Evolutionary conservation across 768 basidiomycete species (phyloP).

Genomic region (Boletus barrowsii): DNA sequence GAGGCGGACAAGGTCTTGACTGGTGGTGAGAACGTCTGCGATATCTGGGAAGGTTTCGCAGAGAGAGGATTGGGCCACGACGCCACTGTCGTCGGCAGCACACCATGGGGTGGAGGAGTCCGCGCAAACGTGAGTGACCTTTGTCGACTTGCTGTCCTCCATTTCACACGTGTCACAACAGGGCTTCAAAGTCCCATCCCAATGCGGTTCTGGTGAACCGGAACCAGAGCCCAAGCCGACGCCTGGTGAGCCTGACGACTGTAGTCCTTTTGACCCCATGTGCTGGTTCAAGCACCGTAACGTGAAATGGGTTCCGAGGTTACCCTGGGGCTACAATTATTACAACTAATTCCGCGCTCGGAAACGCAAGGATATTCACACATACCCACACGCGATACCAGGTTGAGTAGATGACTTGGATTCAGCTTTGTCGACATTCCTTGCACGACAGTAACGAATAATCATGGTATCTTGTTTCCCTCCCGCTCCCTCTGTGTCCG

Average conservation of each 20-base stretch:
- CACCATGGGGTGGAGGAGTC: constrained; percentile 93
- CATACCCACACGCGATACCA: constrained; percentile 19
- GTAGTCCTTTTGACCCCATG: constrained; percentile 16
- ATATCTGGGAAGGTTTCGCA: constrained; percentile 83
- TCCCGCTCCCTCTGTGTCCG: not conserved
- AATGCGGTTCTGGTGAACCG: constrained; percentile 32
- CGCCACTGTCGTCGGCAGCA: constrained; percentile 68
- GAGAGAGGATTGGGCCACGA: constrained; percentile 77
- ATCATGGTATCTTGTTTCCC: not conserved
- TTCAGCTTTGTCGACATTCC: constrained; percentile 4
- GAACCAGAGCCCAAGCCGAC: constrained; percentile 24
- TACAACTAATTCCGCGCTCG: constrained; percentile 16
- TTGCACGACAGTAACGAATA: not conserved
- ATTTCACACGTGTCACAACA: constrained; percentile 17
- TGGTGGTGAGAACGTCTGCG: constrained; percentile 89
- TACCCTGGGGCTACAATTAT: constrained; percentile 24
- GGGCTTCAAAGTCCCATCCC: constrained; percentile 41
- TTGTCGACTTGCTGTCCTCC: not conserved
- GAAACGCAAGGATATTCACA: constrained; percentile 8
- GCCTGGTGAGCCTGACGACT: constrained; percentile 36
- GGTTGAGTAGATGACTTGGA: constrained; percentile 8
- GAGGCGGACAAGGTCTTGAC: constrained; percentile 89
- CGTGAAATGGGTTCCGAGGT: constrained; percentile 20
- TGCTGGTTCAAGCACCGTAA: constrained; percentile 22
- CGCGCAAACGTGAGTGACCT: constrained; percentile 55